Base-by-base conservation (phyloP, 768 basidiomycete genomes). In the Mycena crocata region DNA sequence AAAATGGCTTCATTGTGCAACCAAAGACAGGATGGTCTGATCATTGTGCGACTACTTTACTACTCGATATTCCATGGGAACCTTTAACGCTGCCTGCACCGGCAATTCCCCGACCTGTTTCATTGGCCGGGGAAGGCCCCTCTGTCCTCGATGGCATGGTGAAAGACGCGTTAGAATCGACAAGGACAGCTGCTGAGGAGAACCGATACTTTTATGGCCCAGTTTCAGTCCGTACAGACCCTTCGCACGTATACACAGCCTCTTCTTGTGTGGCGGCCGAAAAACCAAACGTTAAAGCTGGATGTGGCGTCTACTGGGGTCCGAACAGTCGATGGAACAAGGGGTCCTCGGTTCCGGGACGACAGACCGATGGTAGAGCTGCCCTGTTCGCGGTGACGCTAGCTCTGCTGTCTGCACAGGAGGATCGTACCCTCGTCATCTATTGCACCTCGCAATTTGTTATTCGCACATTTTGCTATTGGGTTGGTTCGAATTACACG, bases 381-480 rank as follows among this genome's bases (percentile, higher is more conserved):
- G 5, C 44, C 1, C 49, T 62, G 1, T n/a, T 17, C 1, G 60
- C 37, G 0, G 35, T 62, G 0, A 2, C 42, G 8, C 34, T 4
- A 2, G 50, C 39, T 1, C 21, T 52, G 1, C 15, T 12, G 0
- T 1, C 5, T 2, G 15, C 30, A 2, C 7, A 4, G 2, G 19
- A 1, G 6, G 9, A 1, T 1, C 15, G 17, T 0, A 1, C 23
- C 5, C 10, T 61, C 2, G 28, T 5, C 3, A 52, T 62, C 35
- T 52, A 2, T 31, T 44, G 49, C 1, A 34, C 39, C 2, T 62
- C 60, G 1, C 30, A 62, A 13, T 42, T 31, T 34, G 48, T 35
- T n/a, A 52, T 62, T 10, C 60, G 60, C 28, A 6, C 49, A 0
- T 4, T 62, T 8, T 62, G 60, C n/a, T 62, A 62, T 21, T 3